phyloP scores from a whole-genome alignment of 495 filamentous ascomycete species.

The Neurospora sp. region DNA sequence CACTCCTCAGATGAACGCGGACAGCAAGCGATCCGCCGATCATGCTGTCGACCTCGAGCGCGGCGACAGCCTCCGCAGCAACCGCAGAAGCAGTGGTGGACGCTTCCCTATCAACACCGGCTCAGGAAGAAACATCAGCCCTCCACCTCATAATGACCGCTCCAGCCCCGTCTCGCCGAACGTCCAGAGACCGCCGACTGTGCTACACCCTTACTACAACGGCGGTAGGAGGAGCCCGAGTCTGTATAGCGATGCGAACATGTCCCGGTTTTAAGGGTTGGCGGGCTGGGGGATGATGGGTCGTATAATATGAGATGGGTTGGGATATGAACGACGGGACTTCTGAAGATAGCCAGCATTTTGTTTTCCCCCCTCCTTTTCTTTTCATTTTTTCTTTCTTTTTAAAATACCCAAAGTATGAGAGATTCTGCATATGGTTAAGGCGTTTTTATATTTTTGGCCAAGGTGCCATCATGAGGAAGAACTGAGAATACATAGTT shows the following conservation, averaged over 20 bases:
- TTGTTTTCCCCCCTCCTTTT: background rate
- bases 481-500: background rate
- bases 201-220: constrained; percentile 37
- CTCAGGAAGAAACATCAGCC: background rate
- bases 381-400: background rate
- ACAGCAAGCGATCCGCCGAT: background rate
- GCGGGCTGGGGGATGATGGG: background rate
- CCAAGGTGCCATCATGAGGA: background rate
- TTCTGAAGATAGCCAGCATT: background rate
- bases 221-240: constrained; percentile 10
- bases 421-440: background rate
- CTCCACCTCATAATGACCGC: constrained; percentile 22
- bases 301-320: background rate
- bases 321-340: background rate
- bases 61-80: constrained; percentile 6
- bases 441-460: background rate
- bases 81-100: background rate
- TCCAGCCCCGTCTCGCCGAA: constrained; percentile 40
- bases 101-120: background rate
- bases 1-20: background rate
- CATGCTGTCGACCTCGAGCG: constrained; percentile 20
- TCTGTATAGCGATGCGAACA: constrained; percentile 40
- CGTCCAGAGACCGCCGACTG: constrained; percentile 40
- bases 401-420: background rate
- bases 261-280: constrained; percentile 19